phyloP scores from a whole-genome alignment of 1,284 basidiomycete species.

The Leccinum pallidistipes region DNA sequence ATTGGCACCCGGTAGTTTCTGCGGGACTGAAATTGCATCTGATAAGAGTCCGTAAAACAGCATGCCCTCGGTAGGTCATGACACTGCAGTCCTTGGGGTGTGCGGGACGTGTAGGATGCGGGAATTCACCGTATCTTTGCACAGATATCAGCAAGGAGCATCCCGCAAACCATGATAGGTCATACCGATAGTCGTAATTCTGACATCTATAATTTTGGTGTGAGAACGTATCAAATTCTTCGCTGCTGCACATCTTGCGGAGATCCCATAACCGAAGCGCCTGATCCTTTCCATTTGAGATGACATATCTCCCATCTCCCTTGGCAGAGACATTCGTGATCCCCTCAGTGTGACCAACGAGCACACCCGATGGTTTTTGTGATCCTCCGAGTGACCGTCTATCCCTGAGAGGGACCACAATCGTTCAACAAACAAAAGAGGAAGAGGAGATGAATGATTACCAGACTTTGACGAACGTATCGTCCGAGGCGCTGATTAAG shows the following conservation, averaged over 20 bases:
- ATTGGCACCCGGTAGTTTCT: slow-evolving; percentile 89
- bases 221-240: slow-evolving; percentile 63
- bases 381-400: slow-evolving; percentile 83
- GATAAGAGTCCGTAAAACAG: slow-evolving; percentile 91
- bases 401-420: slow-evolving; percentile 61
- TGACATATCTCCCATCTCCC: slow-evolving; percentile 93
- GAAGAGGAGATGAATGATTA: slow-evolving; percentile 36
- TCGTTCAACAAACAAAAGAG: background rate
- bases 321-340: slow-evolving; percentile 87
- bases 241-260: slow-evolving; percentile 83
- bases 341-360: slow-evolving; percentile 95
- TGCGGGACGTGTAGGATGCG: slow-evolving; percentile 62
- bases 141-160: slow-evolving; percentile 10
- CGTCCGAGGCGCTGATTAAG: slow-evolving; percentile 92
- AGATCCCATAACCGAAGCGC: slow-evolving; percentile 92
- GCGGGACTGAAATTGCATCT: slow-evolving; percentile 93
- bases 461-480: slow-evolving; percentile 95
- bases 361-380: slow-evolving; percentile 84
- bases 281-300: slow-evolving; percentile 99
- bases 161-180: background rate
- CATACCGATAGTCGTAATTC: slow-evolving; percentile 81
- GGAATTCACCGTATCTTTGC: slow-evolving; percentile 63
- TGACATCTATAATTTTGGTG: slow-evolving; percentile 57
- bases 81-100: slow-evolving; percentile 91
- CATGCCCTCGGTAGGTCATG: slow-evolving; percentile 94